Evolutionary conservation across 208 protist species (phyloP).

Genomic region (Leishmania amazonensis): DNA sequence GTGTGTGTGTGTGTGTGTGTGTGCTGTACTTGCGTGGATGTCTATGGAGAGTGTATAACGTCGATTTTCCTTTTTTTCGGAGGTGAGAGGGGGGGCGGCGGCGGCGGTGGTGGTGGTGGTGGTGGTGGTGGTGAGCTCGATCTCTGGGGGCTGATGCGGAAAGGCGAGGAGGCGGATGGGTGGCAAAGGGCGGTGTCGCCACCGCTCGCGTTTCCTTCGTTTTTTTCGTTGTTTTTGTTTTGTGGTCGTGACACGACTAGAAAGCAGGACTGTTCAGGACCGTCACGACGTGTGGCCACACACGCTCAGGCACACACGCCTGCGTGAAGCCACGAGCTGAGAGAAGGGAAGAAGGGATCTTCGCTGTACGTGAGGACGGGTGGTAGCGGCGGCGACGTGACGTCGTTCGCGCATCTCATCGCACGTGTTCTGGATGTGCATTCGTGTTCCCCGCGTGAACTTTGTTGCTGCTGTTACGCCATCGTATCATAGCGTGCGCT

Average conservation of each 20-base stretch:
- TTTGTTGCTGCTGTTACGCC: neutral
- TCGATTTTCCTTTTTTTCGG: no score
- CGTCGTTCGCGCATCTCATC: neutral
- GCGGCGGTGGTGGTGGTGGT: no score
- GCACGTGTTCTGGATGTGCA: neutral
- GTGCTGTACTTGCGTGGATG: neutral
- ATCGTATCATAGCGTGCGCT: neutral
- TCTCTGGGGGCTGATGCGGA: no score
- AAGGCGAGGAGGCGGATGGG: no score
- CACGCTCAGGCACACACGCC: neutral
- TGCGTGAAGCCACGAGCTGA: neutral
- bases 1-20: neutral
- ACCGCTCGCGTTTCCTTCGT: no score
- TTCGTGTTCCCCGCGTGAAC: neutral
- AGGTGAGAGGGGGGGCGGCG: no score
- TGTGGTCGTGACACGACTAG: neutral
- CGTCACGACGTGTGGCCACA: neutral
- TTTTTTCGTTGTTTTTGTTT: neutral
- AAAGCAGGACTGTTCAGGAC: neutral
- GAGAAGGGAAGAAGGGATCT: neutral
- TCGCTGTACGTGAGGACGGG: neutral
- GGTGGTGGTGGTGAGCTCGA: no score
- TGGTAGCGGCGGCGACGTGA: neutral
- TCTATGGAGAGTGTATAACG: neutral
- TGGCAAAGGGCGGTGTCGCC: no score